Evolutionary conservation across 148 eudicot genomes (phyloP).

Genomic region (Heliosperma pusillum): DNA sequence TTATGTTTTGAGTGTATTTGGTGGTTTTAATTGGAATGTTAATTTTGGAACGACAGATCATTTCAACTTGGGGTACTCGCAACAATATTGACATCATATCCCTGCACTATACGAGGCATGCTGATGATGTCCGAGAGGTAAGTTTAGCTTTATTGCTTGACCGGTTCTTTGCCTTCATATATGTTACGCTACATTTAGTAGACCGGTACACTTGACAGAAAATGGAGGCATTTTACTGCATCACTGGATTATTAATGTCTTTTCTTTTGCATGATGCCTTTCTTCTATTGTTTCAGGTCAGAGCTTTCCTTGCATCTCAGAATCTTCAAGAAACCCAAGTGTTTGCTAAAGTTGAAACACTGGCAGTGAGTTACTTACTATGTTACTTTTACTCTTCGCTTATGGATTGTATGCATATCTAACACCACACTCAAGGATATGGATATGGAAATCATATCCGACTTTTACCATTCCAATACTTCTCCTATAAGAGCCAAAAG

Average conservation of each 20-base stretch:
- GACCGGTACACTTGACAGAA: background rate
- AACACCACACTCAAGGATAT: background rate
- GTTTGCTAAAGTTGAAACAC: slow-evolving; percentile 59
- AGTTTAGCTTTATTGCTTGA: slow-evolving; percentile 4
- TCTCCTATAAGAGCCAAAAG: background rate
- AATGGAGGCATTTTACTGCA: background rate
- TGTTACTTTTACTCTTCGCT: background rate
- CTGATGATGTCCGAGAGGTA: slow-evolving; percentile 62
- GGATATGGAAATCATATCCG: background rate
- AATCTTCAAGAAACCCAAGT: slow-evolving; percentile 51
- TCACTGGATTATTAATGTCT: slow-evolving; percentile 1
- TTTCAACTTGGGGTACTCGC: slow-evolving; percentile 51
- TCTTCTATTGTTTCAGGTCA: slow-evolving; percentile 36
- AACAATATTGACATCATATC: slow-evolving; percentile 55
- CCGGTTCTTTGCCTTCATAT: background rate
- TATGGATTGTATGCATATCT: background rate
- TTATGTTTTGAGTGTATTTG: background rate
- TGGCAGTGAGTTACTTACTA: slow-evolving; percentile 37
- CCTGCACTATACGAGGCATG: slow-evolving; percentile 52
- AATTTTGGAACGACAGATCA: slow-evolving; percentile 33
- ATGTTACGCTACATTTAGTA: background rate
- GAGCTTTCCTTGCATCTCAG: slow-evolving; percentile 48
- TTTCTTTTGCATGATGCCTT: slow-evolving; percentile 1
- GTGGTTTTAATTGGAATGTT: background rate
- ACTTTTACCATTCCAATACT: background rate